Evolutionary conservation across 2,329 filamentous ascomycete genomes (phyloP).

Genomic region (Myrmaecium sp.): DNA sequence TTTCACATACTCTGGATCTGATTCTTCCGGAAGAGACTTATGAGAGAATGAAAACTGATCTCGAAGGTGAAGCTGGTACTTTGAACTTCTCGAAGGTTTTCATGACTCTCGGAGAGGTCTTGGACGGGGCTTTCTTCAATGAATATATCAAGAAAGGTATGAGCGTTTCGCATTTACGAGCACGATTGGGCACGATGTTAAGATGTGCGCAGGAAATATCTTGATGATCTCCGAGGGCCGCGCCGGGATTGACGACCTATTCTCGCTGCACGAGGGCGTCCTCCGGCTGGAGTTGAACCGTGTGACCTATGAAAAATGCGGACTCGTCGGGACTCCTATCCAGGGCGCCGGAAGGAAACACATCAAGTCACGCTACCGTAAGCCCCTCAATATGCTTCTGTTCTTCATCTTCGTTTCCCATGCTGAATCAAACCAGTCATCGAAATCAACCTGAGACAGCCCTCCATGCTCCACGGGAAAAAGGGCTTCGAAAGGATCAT

Average conservation of each 20-base stretch:
- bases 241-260: slow-evolving; percentile 52
- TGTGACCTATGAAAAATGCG: slow-evolving; percentile 66
- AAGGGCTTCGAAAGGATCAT: slow-evolving; percentile 64
- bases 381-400: slow-evolving; percentile 5
- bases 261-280: slow-evolving; percentile 50
- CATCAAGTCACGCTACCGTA: slow-evolving; percentile 59
- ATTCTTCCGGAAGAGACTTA: slow-evolving; percentile 52
- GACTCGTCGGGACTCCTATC: slow-evolving; percentile 56
- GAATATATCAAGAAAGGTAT: slow-evolving; percentile 66
- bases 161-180: neutral
- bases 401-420: neutral
- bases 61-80: slow-evolving; percentile 25
- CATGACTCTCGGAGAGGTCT: slow-evolving; percentile 54
- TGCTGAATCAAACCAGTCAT: slow-evolving; percentile 28
- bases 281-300: slow-evolving; percentile 65
- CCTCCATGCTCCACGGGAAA: slow-evolving; percentile 68
- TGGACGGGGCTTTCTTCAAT: slow-evolving; percentile 65
- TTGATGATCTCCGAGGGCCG: slow-evolving; percentile 71
- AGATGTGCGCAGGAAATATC: slow-evolving; percentile 43
- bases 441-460: slow-evolving; percentile 54
- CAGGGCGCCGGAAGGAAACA: slow-evolving; percentile 42
- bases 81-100: slow-evolving; percentile 49
- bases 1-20: slow-evolving; percentile 57
- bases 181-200: neutral
- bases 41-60: slow-evolving; percentile 34